These are phyloP conservation scores for Martiniozyma abietophila DNA, from an alignment of 805 yeast genomes.

Conservation along the genomic window DNA sequence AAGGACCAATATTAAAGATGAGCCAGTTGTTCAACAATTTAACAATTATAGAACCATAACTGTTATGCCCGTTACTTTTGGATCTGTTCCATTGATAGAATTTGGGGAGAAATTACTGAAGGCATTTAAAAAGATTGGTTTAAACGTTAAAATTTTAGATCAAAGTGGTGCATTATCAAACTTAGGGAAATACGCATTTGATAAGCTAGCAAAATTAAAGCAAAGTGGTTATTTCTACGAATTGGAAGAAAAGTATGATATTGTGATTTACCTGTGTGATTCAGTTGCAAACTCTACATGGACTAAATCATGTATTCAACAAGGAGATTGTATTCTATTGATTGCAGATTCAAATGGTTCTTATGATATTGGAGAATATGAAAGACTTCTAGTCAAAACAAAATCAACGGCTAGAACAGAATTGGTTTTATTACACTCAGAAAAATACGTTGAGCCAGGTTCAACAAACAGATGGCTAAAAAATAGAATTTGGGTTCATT, in stretches of 20 bases:
- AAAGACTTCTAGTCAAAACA: conserved; percentile 59
- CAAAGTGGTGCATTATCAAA: conserved; percentile 73
- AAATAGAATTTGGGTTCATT: conserved; percentile 80
- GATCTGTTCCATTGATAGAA: conserved; percentile 69
- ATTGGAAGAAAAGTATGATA: conserved; percentile 79
- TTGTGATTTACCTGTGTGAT: conserved; percentile 86
- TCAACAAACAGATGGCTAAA: conserved; percentile 79
- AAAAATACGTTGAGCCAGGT: conserved; percentile 75
- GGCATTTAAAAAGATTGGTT: conserved; percentile 67
- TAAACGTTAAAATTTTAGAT: conserved; percentile 69
- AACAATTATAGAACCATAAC: conserved; percentile 74
- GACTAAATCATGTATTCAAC: conserved; percentile 88
- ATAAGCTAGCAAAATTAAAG: conserved; percentile 73
- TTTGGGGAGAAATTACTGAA: conserved; percentile 66
- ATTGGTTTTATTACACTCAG: conserved; percentile 74
- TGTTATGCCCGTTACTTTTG: conserved; percentile 66
- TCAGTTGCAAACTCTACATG: conserved; percentile 74
- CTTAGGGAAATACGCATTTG: conserved; percentile 89
- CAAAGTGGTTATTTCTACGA: conserved; percentile 86
- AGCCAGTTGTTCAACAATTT: conserved; percentile 25
- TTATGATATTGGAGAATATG: conserved; percentile 79
- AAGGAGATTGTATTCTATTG: conserved; percentile 88
- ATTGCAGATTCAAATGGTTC: conserved; percentile 75
- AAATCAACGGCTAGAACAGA: conserved; percentile 86
- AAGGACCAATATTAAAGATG: conserved; percentile 22